These are phyloP conservation scores for Cicer yamashitae DNA, from an alignment of 306 rosid genomes.

Conservation along the genomic window DNA sequence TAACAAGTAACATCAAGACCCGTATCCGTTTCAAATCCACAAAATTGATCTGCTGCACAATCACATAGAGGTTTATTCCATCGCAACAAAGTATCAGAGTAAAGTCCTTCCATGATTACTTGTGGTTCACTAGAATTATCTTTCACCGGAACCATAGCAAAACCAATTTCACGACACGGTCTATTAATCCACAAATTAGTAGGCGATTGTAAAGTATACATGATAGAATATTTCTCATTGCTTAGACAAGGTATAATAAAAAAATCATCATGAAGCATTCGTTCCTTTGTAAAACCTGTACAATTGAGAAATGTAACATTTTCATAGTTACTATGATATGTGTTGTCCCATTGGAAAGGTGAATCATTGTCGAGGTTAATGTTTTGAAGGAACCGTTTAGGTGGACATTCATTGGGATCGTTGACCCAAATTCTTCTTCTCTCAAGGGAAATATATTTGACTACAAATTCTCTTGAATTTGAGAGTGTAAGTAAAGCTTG, in stretches of 20 bases:
- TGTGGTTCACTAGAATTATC: not conserved
- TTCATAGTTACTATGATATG: not conserved
- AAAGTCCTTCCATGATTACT: not conserved
- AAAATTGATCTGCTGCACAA: slow-evolving; percentile 40
- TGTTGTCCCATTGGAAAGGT: not conserved
- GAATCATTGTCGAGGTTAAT: not conserved
- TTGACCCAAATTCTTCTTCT: slow-evolving; percentile 23
- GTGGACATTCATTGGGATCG: slow-evolving; percentile 42
- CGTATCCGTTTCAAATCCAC: slow-evolving; percentile 8
- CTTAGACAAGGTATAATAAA: slow-evolving; percentile 30
- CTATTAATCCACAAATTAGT: not conserved
- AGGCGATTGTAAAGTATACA: not conserved
- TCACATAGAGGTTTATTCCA: slow-evolving; percentile 13
- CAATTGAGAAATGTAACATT: slow-evolving; percentile 32
- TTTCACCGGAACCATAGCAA: slow-evolving; percentile 5
- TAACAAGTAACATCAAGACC: slow-evolving; percentile 21
- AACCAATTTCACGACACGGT: slow-evolving; percentile 11
- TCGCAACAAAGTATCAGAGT: not conserved
- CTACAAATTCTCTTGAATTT: not conserved
- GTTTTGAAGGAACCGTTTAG: slow-evolving; percentile 26
- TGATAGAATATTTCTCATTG: not conserved
- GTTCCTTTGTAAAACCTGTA: not conserved
- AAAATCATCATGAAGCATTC: not conserved
- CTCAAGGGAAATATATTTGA: slow-evolving; percentile 13
- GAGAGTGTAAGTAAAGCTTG: slow-evolving; percentile 19